Conservation (phyloP, 257 asterid species). For the Ocimum tenuiflorum region DNA sequence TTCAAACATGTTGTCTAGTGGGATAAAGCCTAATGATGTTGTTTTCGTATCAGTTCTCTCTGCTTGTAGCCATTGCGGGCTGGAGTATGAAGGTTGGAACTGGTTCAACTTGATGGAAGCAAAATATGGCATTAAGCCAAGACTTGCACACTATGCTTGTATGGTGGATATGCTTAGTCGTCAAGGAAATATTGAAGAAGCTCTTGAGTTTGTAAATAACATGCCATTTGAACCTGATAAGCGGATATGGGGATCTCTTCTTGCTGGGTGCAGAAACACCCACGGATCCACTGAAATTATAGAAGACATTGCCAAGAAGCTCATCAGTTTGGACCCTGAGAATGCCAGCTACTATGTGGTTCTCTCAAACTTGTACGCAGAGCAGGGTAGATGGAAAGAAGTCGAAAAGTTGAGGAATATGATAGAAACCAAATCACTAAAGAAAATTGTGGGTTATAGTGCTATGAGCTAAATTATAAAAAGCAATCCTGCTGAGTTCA, state of each 20-base stretch:
- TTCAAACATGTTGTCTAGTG: slow-evolving; percentile 45
- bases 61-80: slow-evolving; percentile 80
- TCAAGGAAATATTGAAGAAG: slow-evolving; percentile 68
- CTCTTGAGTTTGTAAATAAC: slow-evolving; percentile 57
- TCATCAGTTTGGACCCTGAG: slow-evolving; percentile 43
- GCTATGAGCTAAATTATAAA: slow-evolving; percentile 23
- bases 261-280: slow-evolving; percentile 61
- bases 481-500: neutral
- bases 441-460: slow-evolving; percentile 58
- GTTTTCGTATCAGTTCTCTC: slow-evolving; percentile 68
- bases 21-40: slow-evolving; percentile 57
- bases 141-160: slow-evolving; percentile 73
- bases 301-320: slow-evolving; percentile 45
- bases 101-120: slow-evolving; percentile 66
- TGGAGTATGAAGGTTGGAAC: slow-evolving; percentile 81
- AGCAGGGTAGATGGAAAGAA: slow-evolving; percentile 70
- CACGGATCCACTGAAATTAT: slow-evolving; percentile 34
- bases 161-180: slow-evolving; percentile 92
- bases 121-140: slow-evolving; percentile 43
- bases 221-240: slow-evolving; percentile 71
- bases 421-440: slow-evolving; percentile 36
- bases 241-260: slow-evolving; percentile 78
- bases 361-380: slow-evolving; percentile 58
- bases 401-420: slow-evolving; percentile 53
- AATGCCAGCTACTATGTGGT: slow-evolving; percentile 48